Conservation (phyloP, 1,284 basidiomycete species). For the Fomitopsis palustris region DNA sequence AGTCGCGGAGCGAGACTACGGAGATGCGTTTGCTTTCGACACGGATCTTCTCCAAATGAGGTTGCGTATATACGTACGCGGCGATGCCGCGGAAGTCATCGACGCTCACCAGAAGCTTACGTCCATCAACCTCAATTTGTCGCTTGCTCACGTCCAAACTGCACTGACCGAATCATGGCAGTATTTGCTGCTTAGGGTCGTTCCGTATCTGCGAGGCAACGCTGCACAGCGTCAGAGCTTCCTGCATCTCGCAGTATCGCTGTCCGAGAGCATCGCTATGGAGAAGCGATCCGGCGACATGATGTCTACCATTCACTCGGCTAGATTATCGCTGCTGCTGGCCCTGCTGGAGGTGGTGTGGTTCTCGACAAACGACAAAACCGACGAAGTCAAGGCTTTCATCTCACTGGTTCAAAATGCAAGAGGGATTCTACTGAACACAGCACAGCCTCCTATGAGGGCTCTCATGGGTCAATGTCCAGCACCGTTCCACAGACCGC, state of each 20-base stretch:
- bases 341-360: slow-evolving; percentile 75
- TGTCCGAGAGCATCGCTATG: slow-evolving; percentile 63
- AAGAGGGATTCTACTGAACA: slow-evolving; percentile 67
- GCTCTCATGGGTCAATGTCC: slow-evolving; percentile 70
- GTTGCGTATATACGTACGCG: slow-evolving; percentile 45
- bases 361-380: slow-evolving; percentile 63
- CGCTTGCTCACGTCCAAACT: slow-evolving; percentile 77
- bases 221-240: slow-evolving; percentile 49
- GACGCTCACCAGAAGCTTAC: slow-evolving; percentile 52
- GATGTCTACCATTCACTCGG: slow-evolving; percentile 80
- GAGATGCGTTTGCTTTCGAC: slow-evolving; percentile 77
- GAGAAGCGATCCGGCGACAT: slow-evolving; percentile 80
- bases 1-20: slow-evolving; percentile 70
- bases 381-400: slow-evolving; percentile 56
- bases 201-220: slow-evolving; percentile 64
- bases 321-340: slow-evolving; percentile 72
- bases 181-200: slow-evolving; percentile 60
- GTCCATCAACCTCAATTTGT: slow-evolving; percentile 82
- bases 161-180: slow-evolving; percentile 79
- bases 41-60: slow-evolving; percentile 48
- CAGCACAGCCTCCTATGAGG: slow-evolving; percentile 69
- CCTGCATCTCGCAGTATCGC: slow-evolving; percentile 56
- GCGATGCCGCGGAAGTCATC: slow-evolving; percentile 37
- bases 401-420: slow-evolving; percentile 59
- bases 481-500: slow-evolving; percentile 74